Evolutionary conservation across 2,329 filamentous ascomycete genomes (phyloP), one percentile per base, ranked within the genome.

Genomic region (Peltaster fructicola): DNA sequence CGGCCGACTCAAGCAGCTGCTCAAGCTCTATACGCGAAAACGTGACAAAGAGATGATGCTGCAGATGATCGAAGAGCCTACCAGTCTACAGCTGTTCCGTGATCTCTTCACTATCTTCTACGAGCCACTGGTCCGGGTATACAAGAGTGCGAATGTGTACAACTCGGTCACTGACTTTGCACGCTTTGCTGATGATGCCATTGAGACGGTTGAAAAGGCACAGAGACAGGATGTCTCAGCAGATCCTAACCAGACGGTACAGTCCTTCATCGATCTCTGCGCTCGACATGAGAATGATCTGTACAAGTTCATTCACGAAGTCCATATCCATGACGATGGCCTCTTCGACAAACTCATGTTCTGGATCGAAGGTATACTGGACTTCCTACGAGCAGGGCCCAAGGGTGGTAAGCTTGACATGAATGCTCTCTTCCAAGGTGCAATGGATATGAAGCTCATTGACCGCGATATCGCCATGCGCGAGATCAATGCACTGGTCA

Each of bases 71-170:
- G 84, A 95, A 53, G 85, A 98, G 56, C 81, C 88, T 0, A 84
- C 85, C n/a, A 95, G 88, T 0, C 62, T 98, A n/a, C 77, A 90
- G 46, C 65, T 98, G 14, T 88, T 98, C 64, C 72, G 82, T 23
- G 88, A 98, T 44, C 64, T 98, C 13, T 95, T 98, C 50, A 91
- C 82, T 16, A 95, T 98, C 47, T 98, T 98, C 57, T 98, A 98
- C 53, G 88, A 98, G 48, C 88, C 88, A 0, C 70, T 98, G 12
- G 81, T 98, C 9, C 69, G 88, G 23, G 88, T 98, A 0, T 98
- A 98, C 63, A 98, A 95, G 55, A 92, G 84, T 11, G 88, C 88
- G 36, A 98, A 95, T 41, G 85, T 98, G 14, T 95, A 95, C 61
- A 88, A 73, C 58, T 90, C 79, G 45, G 85, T 98, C 31, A 95